Percentiles rank a stretch among this genome's conserved stretches.
These are phyloP conservation scores for Paecilomyces fulvus DNA, from an alignment of 2,329 filamentous ascomycete species.

Conservation along the genomic window DNA sequence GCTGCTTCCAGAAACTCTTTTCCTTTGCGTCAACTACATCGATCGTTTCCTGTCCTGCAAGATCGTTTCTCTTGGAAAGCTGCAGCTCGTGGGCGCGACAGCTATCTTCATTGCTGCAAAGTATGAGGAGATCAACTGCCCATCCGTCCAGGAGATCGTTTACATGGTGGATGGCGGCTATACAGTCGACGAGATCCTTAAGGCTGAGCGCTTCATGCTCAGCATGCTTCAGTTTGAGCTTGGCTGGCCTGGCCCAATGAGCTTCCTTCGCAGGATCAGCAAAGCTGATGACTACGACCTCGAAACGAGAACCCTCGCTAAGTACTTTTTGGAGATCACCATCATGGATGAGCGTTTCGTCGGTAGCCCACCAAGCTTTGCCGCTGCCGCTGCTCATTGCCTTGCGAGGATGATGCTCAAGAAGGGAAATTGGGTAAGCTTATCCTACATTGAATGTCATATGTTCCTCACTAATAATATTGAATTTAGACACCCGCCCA, in stretches of 20 bases:
- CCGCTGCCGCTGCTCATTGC: constrained; percentile 87
- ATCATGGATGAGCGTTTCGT: constrained; percentile 99
- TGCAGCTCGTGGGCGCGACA: constrained; percentile 92
- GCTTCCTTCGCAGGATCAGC: constrained; percentile 91
- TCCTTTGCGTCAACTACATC: constrained; percentile 92
- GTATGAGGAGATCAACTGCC: constrained; percentile 98
- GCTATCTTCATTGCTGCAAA: constrained; percentile 94
- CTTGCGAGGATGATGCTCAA: constrained; percentile 78
- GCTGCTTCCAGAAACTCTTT: constrained; percentile 87
- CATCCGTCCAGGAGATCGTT: constrained; percentile 87
- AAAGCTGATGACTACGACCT: constrained; percentile 97
- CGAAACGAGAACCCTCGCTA: constrained; percentile 88
- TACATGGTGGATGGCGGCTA: constrained; percentile 98
- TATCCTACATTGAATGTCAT: constrained; percentile 1
- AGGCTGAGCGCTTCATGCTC: constrained; percentile 97
- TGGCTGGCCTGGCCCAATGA: constrained; percentile 98
- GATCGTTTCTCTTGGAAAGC: constrained; percentile 86
- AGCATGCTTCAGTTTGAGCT: constrained; percentile 93
- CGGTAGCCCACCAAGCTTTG: constrained; percentile 78
- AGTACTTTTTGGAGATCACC: constrained; percentile 94
- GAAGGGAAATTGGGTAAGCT: constrained; percentile 86
- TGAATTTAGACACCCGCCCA: constrained; percentile 63
- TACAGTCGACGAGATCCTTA: constrained; percentile 81
- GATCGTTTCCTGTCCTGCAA: constrained; percentile 94
- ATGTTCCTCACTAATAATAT: constrained; percentile 10